These are phyloP conservation scores for Dictyophora rubrovolvata DNA, from an alignment of 768 basidiomycete genomes.

Conservation along the genomic window DNA sequence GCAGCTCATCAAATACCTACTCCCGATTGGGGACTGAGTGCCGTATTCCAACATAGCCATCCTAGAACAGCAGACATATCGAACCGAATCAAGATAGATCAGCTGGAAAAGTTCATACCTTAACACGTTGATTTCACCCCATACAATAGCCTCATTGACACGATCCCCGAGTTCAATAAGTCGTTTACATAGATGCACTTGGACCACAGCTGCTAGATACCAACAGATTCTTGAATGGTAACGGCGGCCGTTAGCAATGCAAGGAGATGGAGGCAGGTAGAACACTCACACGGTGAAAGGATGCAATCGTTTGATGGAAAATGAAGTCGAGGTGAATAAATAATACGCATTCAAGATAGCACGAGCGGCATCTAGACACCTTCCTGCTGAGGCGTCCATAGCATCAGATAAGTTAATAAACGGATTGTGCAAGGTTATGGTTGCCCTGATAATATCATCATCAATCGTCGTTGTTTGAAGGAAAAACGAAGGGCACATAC, in stretches of 20 bases:
- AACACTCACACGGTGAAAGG: constrained; percentile 48
- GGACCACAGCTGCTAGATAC: constrained; percentile 83
- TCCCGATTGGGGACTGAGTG: constrained; percentile 68
- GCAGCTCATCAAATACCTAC: constrained; percentile 35
- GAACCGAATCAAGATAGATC: neutral
- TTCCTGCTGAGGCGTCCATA: constrained; percentile 51
- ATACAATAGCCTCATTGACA: constrained; percentile 63
- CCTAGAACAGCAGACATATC: constrained; percentile 26
- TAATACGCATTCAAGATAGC: constrained; percentile 69
- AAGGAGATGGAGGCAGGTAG: neutral
- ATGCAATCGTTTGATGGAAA: constrained; percentile 71
- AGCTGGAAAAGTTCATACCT: constrained; percentile 37
- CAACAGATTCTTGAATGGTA: constrained; percentile 48
- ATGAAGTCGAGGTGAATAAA: constrained; percentile 67
- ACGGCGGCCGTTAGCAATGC: neutral
- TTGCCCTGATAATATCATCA: constrained; percentile 42
- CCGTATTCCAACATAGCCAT: constrained; percentile 82
- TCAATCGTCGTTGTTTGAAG: constrained; percentile 9
- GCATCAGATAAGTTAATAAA: constrained; percentile 69
- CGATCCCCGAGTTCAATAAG: constrained; percentile 75
- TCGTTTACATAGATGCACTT: constrained; percentile 78
- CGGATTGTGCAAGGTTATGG: constrained; percentile 78
- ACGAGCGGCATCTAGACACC: constrained; percentile 68
- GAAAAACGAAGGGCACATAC: constrained; percentile 35
- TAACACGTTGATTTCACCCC: constrained; percentile 81